Base-by-base conservation (phyloP, 2,329 filamentous ascomycete species). In the Claviceps maximensis region DNA sequence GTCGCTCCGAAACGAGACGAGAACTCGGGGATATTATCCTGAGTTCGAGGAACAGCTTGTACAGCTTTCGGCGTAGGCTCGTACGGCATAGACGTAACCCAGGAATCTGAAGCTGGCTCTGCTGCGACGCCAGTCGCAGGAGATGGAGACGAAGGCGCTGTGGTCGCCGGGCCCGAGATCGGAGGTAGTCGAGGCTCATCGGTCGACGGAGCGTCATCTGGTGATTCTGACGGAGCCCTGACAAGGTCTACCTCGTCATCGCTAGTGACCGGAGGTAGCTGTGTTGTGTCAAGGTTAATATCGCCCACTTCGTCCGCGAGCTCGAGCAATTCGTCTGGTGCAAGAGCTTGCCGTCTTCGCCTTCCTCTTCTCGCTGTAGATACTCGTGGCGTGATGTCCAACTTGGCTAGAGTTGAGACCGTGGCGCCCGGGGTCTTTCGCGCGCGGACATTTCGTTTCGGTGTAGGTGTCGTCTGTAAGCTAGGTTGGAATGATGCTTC, bases 11-110 rank as follows among this genome's bases (percentile, higher is more conserved):
- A 50, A 21, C 25, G 49, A 36, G 58, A 56, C 19, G 58, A 52
- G 17, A 57, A 55, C 17, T 46, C 49, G 4, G 53, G 55, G 3
- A 48, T 49, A 7, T 31, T 36, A 12, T 46, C 40, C 40, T 23
- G 40, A 10, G 38, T 36, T 4, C 40, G 12, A 17, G 54, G 57
- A 41, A 56, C 38, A 19, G 65, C 60, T 27, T 58, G 57, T 42
- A 56, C 38, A 21, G 65, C 60, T 25, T 59, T 62, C 9, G 71
- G 71, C 0, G 69, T 71, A 15, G 62, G 60, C 33, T 71, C 62
- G 42, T 73, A 63, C 1, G 68, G 69, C 40, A 72, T 46, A 7
- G 69, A 69, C 29, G 67, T 66, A 60, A 75, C 69, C 73, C 73
- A 76, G 21, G 75, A 69, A 58, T 76, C 73, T 0, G 71, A 71